These are phyloP conservation scores for Phytopythium chamaehyphon DNA, from an alignment of 352 stramenopile species.

Conservation along the genomic window DNA sequence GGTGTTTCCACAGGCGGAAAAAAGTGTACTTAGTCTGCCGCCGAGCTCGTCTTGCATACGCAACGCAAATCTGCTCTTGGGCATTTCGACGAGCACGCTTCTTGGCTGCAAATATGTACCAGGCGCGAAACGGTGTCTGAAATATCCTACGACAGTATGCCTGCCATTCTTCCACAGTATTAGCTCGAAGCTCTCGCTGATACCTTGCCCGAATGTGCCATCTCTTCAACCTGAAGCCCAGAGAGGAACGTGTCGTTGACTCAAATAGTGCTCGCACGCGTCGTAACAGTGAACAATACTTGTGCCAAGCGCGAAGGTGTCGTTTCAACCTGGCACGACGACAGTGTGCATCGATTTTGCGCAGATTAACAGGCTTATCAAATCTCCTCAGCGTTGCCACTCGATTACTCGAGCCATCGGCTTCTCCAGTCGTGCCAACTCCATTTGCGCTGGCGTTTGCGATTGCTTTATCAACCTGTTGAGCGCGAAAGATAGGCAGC, in stretches of 20 bases:
- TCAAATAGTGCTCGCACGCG: slow-evolving; percentile 65
- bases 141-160: slow-evolving; percentile 61
- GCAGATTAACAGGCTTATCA: slow-evolving; percentile 66
- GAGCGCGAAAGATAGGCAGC: slow-evolving; percentile 40
- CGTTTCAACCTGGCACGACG: slow-evolving; percentile 36
- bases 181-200: slow-evolving; percentile 42
- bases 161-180: slow-evolving; percentile 53
- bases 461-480: slow-evolving; percentile 53
- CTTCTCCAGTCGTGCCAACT: neutral
- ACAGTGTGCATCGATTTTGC: slow-evolving; percentile 67
- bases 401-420: neutral
- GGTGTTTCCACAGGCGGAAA: slow-evolving; percentile 80
- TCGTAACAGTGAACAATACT: slow-evolving; percentile 43
- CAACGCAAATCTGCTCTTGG: slow-evolving; percentile 62
- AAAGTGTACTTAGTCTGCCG: slow-evolving; percentile 75
- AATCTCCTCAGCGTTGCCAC: slow-evolving; percentile 62
- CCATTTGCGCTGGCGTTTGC: neutral
- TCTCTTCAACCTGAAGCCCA: slow-evolving; percentile 30
- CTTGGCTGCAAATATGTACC: slow-evolving; percentile 46
- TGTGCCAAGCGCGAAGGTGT: slow-evolving; percentile 51
- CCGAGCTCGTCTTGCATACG: slow-evolving; percentile 55
- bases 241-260: slow-evolving; percentile 40
- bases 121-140: slow-evolving; percentile 69
- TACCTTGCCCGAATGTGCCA: slow-evolving; percentile 58
- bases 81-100: slow-evolving; percentile 33